phyloP scores from a whole-genome alignment of 768 basidiomycete species.

The Lentinus brumalis region DNA sequence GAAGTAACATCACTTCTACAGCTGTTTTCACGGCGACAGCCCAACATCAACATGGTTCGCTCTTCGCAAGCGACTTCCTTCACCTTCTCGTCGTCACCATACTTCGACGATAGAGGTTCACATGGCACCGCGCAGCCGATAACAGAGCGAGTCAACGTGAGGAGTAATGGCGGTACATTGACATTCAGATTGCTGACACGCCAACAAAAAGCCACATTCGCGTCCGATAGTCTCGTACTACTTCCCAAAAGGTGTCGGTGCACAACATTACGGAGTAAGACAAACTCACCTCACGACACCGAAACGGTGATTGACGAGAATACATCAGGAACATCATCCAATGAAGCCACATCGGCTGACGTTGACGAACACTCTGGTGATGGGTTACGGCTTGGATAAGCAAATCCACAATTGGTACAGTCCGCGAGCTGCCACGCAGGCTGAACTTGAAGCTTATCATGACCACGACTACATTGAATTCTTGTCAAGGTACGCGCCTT shows the following conservation, averaged over 20 bases:
- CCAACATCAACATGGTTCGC: constrained; percentile 36
- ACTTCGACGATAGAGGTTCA: constrained; percentile 74
- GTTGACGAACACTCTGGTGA: constrained; percentile 91
- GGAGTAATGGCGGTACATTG: constrained; percentile 26
- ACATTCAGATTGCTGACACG: not conserved
- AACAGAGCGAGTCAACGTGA: constrained; percentile 75
- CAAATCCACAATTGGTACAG: constrained; percentile 92
- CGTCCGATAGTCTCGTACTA: constrained; percentile 94
- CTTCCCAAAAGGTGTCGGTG: constrained; percentile 90
- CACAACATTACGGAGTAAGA: constrained; percentile 94
- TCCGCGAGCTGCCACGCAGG: constrained; percentile 85
- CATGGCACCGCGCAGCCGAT: constrained; percentile 78
- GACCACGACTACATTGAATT: constrained; percentile 96
- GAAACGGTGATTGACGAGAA: not conserved
- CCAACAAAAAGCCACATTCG: constrained; percentile 62
- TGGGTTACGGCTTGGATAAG: constrained; percentile 95
- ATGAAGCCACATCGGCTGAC: constrained; percentile 99
- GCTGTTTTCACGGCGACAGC: not conserved
- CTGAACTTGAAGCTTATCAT: constrained; percentile 89
- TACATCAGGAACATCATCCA: constrained; percentile 94
- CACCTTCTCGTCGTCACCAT: constrained; percentile 66
- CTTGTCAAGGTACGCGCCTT: constrained; percentile 68
- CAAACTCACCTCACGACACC: no score
- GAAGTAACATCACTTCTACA: not conserved
- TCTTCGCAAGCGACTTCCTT: constrained; percentile 44